Percentiles rank a stretch among this genome's conserved stretches.
phyloP scores from a whole-genome alignment of 441 rosid genomes.

The Arabidopsis hybrid region DNA sequence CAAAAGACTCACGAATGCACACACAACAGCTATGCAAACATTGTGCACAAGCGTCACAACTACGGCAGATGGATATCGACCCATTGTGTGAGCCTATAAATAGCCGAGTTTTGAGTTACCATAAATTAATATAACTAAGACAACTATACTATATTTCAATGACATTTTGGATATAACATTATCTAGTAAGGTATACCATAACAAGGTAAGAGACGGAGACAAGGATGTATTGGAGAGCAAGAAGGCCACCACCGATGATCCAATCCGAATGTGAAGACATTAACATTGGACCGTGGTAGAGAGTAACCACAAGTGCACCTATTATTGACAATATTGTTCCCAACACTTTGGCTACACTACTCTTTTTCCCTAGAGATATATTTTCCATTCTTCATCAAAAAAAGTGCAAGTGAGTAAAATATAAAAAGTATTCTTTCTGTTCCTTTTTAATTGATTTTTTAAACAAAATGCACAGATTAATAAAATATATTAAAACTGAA shows the following conservation, averaged over 20 bases:
- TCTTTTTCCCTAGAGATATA: constrained; percentile 49
- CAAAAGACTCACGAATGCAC: constrained; percentile 27
- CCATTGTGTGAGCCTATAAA: constrained; percentile 43
- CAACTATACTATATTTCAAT: neutral
- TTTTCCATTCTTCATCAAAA: constrained; percentile 60
- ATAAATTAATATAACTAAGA: too few relatives aligned
- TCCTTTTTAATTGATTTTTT: too few relatives aligned
- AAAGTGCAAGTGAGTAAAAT: neutral
- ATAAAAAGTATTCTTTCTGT: too few relatives aligned
- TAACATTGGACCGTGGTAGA: constrained; percentile 51
- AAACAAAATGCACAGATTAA: too few relatives aligned
- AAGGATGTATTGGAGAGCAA: constrained; percentile 59
- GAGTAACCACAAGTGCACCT: constrained; percentile 63
- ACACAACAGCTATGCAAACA: constrained; percentile 26
- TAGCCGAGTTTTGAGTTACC: neutral
- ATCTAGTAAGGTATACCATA: constrained; percentile 49
- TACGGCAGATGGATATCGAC: constrained; percentile 38
- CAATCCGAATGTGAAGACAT: constrained; percentile 48
- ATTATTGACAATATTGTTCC: constrained; percentile 58
- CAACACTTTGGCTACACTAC: constrained; percentile 57
- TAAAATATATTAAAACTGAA: too few relatives aligned
- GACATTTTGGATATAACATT: neutral
- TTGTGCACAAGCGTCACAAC: constrained; percentile 37
- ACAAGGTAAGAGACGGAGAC: constrained; percentile 67
- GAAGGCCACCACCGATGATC: constrained; percentile 63